Conservation (phyloP, 2,329 filamentous ascomycete genomes). For the Phyllosticta paracitricarpa region DNA sequence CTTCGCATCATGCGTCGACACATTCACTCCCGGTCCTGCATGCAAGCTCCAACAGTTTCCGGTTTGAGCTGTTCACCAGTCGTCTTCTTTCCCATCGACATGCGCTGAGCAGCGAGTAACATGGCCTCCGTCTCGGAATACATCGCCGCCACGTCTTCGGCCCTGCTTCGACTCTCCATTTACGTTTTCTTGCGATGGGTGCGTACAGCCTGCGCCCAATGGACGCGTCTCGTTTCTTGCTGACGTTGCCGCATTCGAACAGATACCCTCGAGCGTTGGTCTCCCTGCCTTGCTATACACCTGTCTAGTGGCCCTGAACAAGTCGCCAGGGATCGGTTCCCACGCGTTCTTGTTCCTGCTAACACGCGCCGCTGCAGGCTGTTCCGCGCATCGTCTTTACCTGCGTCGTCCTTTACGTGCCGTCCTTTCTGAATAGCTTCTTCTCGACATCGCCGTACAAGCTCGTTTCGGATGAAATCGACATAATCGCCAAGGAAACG, state of each 20-base stretch:
- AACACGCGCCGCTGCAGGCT: slow-evolving; percentile 16
- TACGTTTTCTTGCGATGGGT: slow-evolving; percentile 57
- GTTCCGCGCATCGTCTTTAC: slow-evolving; percentile 45
- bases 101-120: slow-evolving; percentile 6
- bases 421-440: slow-evolving; percentile 52
- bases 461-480: slow-evolving; percentile 49
- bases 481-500: slow-evolving; percentile 35
- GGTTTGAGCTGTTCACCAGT: neutral
- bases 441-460: slow-evolving; percentile 47
- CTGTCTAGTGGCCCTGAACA: slow-evolving; percentile 8
- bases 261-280: slow-evolving; percentile 13
- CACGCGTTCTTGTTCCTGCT: slow-evolving; percentile 19
- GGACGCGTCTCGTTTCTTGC: neutral
- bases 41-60: neutral
- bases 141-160: slow-evolving; percentile 34
- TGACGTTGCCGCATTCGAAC: neutral
- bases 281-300: neutral
- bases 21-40: neutral
- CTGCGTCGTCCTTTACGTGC: slow-evolving; percentile 55
- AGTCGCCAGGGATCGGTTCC: slow-evolving; percentile 2
- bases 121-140: slow-evolving; percentile 28
- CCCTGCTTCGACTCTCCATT: slow-evolving; percentile 40
- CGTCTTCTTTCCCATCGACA: neutral
- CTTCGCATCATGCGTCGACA: neutral
- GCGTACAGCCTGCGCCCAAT: slow-evolving; percentile 19